These are phyloP conservation scores for Ensete ventricosum DNA, from an alignment of 176 grass and related monocot species.

Conservation along the genomic window DNA sequence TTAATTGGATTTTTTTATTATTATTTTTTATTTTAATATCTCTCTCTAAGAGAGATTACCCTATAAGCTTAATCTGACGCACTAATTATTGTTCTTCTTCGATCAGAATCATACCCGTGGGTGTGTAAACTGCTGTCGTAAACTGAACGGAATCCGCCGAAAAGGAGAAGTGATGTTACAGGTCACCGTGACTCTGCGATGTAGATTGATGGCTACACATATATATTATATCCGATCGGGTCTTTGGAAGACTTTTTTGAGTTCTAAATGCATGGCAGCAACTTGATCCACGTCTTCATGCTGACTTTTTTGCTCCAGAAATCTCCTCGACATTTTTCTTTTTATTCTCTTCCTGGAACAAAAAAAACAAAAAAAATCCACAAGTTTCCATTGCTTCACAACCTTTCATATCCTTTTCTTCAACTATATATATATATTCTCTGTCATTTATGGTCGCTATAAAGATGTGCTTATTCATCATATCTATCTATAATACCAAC, in stretches of 20 bases:
- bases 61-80: no score
- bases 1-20: no score
- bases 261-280: not conserved
- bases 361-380: no score
- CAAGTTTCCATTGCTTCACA: no score
- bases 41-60: no score
- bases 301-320: not conserved
- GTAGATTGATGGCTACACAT: not conserved
- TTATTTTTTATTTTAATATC: no score
- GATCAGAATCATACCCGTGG: not conserved
- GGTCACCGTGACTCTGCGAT: not conserved
- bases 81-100: not conserved
- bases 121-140: not conserved
- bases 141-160: not conserved
- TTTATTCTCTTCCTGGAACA: not conserved
- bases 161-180: not conserved
- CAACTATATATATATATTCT: no score
- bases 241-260: not conserved
- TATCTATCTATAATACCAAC: no score
- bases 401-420: no score
- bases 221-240: not conserved
- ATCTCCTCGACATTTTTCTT: not conserved
- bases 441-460: no score
- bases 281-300: not conserved
- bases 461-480: no score